These are phyloP conservation scores for Nannizziopsis barbatae DNA, from an alignment of 2,329 filamentous ascomycete species.

Conservation along the genomic window DNA sequence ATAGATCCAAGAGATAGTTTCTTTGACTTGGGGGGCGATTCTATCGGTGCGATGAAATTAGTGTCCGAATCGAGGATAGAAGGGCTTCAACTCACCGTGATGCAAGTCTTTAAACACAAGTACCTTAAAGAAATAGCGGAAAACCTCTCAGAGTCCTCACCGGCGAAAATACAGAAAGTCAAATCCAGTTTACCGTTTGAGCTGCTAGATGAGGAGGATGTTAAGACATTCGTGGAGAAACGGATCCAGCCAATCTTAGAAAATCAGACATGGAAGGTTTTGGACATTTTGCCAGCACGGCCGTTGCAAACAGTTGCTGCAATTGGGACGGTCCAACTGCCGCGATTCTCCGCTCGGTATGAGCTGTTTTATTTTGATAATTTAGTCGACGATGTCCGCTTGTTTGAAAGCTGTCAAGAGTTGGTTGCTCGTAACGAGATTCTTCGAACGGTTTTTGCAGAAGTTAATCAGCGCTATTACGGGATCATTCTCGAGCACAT, in stretches of 20 bases:
- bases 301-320: slow-evolving; percentile 49
- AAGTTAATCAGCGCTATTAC: slow-evolving; percentile 32
- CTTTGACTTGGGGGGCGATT: slow-evolving; percentile 48
- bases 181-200: slow-evolving; percentile 37
- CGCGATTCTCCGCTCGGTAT: slow-evolving; percentile 51
- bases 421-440: slow-evolving; percentile 48
- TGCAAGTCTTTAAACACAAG: slow-evolving; percentile 40
- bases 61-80: slow-evolving; percentile 45
- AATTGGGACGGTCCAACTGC: slow-evolving; percentile 44
- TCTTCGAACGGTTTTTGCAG: slow-evolving; percentile 48
- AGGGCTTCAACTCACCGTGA: slow-evolving; percentile 43
- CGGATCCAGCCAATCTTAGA: slow-evolving; percentile 38
- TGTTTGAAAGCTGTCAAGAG: slow-evolving; percentile 32
- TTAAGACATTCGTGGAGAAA: slow-evolving; percentile 32
- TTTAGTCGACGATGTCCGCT: slow-evolving; percentile 35
- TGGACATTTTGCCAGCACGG: slow-evolving; percentile 43
- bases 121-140: slow-evolving; percentile 39
- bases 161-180: slow-evolving; percentile 11
- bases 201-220: slow-evolving; percentile 33
- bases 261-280: slow-evolving; percentile 37
- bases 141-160: slow-evolving; percentile 28
- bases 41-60: slow-evolving; percentile 49
- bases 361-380: slow-evolving; percentile 49
- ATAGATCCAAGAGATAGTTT: slow-evolving; percentile 45
- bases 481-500: slow-evolving; percentile 44